These are phyloP conservation scores for Scheffersomyces stambukii DNA, from an alignment of 1,139 yeast species.

Conservation along the genomic window DNA sequence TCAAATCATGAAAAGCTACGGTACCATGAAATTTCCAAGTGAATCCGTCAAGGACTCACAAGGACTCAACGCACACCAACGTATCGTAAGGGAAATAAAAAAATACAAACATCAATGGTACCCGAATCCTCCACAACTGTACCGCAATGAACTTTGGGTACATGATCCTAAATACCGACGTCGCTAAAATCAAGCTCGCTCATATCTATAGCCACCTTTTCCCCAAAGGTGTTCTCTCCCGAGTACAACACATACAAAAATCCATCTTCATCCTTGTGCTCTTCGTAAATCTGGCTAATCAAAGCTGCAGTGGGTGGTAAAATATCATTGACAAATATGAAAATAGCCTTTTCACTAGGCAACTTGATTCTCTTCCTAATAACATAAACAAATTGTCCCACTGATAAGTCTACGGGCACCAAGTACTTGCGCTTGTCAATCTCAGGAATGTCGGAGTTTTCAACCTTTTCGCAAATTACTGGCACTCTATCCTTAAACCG, in stretches of 20 bases:
- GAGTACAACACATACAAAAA: conserved; percentile 90
- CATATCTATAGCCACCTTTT: conserved; percentile 23
- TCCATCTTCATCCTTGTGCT: conserved; percentile 97
- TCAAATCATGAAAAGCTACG: too few species aligned
- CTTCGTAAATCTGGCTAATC: conserved; percentile 91
- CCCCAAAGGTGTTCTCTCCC: conserved; percentile 82
- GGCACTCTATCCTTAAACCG: conserved; percentile 93
- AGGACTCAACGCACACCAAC: too few species aligned
- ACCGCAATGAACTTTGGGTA: too few species aligned
- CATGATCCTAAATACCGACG: too few species aligned
- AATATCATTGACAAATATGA: conserved; percentile 92
- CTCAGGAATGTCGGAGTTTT: conserved; percentile 92
- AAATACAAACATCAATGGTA: too few species aligned
- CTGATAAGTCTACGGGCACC: conserved; percentile 94
- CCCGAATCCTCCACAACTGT: too few species aligned
- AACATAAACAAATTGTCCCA: conserved; percentile 96
- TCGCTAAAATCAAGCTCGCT: conserved; percentile 10
- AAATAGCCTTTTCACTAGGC: conserved; percentile 96
- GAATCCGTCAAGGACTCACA: too few species aligned
- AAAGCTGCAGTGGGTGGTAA: conserved; percentile 97
- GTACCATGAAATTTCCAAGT: too few species aligned
- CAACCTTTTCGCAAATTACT: conserved; percentile 95
- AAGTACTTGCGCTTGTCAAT: conserved; percentile 95
- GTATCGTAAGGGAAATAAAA: too few species aligned
- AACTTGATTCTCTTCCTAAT: conserved; percentile 93